These are phyloP conservation scores for Helotiales sp. DNA, from an alignment of 2,329 filamentous ascomycete genomes.

Conservation along the genomic window DNA sequence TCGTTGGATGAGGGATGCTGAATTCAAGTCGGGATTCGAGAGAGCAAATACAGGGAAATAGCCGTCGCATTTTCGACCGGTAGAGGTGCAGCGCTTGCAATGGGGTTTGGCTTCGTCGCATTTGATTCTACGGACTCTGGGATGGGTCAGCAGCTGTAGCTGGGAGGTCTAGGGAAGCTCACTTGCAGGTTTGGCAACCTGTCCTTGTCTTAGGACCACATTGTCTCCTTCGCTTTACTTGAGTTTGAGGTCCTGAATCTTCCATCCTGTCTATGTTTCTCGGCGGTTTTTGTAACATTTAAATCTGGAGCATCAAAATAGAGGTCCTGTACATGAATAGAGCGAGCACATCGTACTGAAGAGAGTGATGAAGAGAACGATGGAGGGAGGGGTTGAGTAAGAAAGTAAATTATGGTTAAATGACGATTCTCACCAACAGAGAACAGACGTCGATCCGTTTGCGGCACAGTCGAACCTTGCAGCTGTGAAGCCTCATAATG, in stretches of 20 bases:
- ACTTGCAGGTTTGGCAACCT: conserved; percentile 40
- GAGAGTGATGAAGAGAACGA: background rate
- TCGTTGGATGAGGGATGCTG: conserved; percentile 26
- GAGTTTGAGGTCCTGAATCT: background rate
- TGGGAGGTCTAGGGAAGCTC: conserved; percentile 1
- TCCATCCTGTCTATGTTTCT: background rate
- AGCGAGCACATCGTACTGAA: background rate
- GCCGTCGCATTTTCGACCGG: conserved; percentile 38
- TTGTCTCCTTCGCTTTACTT: conserved; percentile 19
- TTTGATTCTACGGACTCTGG: conserved; percentile 37
- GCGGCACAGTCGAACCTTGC: conserved; percentile 2
- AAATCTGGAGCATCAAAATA: background rate
- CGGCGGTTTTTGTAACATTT: background rate
- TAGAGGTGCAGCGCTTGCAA: conserved; percentile 35
- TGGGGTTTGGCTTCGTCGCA: conserved; percentile 38
- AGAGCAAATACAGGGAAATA: conserved; percentile 23
- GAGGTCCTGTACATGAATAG: background rate
- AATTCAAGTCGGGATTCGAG: conserved; percentile 7
- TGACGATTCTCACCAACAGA: background rate
- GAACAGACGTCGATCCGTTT: background rate
- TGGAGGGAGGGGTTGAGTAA: background rate
- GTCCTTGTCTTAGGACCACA: conserved; percentile 33
- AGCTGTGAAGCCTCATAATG: background rate
- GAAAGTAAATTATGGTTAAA: background rate
- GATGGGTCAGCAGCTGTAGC: conserved; percentile 10